phyloP scores from a whole-genome alignment of 495 filamentous ascomycete species.

The Podospora australis region DNA sequence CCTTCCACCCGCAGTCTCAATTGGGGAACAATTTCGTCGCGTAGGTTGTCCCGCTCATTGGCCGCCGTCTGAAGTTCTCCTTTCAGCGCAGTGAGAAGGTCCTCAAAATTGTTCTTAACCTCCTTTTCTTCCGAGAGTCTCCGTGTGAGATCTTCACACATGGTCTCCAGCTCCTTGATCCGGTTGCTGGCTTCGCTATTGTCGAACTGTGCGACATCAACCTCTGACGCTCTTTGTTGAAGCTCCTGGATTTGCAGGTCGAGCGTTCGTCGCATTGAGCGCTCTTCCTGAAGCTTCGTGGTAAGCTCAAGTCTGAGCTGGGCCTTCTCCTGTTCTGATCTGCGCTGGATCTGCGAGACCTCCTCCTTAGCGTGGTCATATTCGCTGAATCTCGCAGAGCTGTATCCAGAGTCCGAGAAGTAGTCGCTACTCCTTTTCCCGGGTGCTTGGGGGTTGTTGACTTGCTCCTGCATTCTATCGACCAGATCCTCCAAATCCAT shows the following conservation, averaged over 20 bases:
- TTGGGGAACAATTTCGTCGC: slow-evolving; percentile 76
- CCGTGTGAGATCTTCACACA: slow-evolving; percentile 72
- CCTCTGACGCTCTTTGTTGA: slow-evolving; percentile 62
- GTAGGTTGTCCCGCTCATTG: slow-evolving; percentile 86
- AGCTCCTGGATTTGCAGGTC: slow-evolving; percentile 77
- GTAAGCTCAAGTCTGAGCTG: slow-evolving; percentile 77
- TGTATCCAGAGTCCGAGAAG: slow-evolving; percentile 91
- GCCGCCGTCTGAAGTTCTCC: slow-evolving; percentile 73
- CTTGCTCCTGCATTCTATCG: slow-evolving; percentile 74
- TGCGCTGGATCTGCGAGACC: slow-evolving; percentile 72
- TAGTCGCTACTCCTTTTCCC: slow-evolving; percentile 91
- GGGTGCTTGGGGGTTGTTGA: slow-evolving; percentile 50
- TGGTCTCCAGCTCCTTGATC: slow-evolving; percentile 67
- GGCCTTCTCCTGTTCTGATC: slow-evolving; percentile 86
- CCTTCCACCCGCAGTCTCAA: slow-evolving; percentile 67
- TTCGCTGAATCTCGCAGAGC: slow-evolving; percentile 60
- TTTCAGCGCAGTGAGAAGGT: slow-evolving; percentile 75
- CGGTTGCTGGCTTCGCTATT: slow-evolving; percentile 45
- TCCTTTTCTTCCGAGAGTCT: slow-evolving; percentile 79
- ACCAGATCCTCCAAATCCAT: slow-evolving; percentile 95
- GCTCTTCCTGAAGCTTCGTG: slow-evolving; percentile 78
- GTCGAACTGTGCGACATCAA: slow-evolving; percentile 43
- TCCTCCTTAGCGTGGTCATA: slow-evolving; percentile 75
- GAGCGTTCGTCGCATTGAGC: slow-evolving; percentile 61
- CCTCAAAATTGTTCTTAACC: slow-evolving; percentile 89